phyloP scores from a whole-genome alignment of 2,329 filamentous ascomycete genomes.

The Fusarium floridanum region DNA sequence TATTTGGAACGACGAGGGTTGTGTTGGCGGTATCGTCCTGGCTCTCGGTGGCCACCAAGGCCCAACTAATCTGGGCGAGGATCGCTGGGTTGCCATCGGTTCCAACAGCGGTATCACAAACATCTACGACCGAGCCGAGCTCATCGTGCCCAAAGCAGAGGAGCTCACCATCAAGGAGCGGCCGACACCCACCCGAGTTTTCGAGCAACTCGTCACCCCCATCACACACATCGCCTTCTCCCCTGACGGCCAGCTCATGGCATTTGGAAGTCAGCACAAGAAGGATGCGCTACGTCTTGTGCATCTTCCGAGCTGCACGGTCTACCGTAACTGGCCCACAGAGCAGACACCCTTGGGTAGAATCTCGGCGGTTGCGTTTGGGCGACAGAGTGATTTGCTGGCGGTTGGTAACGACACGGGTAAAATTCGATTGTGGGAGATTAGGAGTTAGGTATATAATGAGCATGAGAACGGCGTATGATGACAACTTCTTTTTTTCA shows the following conservation, averaged over 20 bases:
- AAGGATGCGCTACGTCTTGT: slow-evolving; percentile 88
- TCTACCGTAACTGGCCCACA: slow-evolving; percentile 98
- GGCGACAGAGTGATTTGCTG: slow-evolving; percentile 74
- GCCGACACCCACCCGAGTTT: slow-evolving; percentile 78
- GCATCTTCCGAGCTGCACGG: slow-evolving; percentile 91
- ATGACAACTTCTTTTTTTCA: not conserved
- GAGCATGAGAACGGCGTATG: slow-evolving; percentile 40
- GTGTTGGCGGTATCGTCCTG: slow-evolving; percentile 85
- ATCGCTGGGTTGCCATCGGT: slow-evolving; percentile 91
- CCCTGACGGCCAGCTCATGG: slow-evolving; percentile 89
- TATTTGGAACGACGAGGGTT: slow-evolving; percentile 91
- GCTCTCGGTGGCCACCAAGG: slow-evolving; percentile 79
- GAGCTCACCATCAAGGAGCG: slow-evolving; percentile 69
- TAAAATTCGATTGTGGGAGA: slow-evolving; percentile 92
- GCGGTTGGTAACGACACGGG: slow-evolving; percentile 91
- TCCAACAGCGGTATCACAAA: slow-evolving; percentile 91
- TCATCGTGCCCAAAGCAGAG: slow-evolving; percentile 60
- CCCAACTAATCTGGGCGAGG: slow-evolving; percentile 74
- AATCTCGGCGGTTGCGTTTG: slow-evolving; percentile 80
- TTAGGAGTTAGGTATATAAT: slow-evolving; percentile 68
- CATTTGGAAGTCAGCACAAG: slow-evolving; percentile 88
- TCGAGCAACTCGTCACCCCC: slow-evolving; percentile 91
- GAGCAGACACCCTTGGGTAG: slow-evolving; percentile 88
- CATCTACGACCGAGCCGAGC: slow-evolving; percentile 85
- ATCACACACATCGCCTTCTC: slow-evolving; percentile 85